Base-by-base conservation (phyloP, 495 filamentous ascomycete genomes). In the Lasiosphaeria miniovina region DNA sequence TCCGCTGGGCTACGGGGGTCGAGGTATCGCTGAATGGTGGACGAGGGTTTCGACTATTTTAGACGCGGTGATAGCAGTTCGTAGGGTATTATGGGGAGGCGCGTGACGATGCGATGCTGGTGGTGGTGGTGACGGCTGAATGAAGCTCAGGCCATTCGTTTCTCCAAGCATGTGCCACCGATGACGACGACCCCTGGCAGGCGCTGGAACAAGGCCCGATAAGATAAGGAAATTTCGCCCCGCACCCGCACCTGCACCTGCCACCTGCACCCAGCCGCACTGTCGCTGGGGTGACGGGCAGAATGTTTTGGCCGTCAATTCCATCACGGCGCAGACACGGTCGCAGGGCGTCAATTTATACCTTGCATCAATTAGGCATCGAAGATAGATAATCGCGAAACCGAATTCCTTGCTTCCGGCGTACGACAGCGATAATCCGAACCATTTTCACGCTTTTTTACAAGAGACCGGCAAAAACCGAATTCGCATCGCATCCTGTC, bases 171-270 rank as follows among this genome's bases (percentile, higher is more conserved):
- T 66, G 67, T 66, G 62, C 65, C 61, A 63, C 57, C 68, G 68
- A 72, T 71, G 70, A 72, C 68, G 70, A 71, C 58, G 59, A 45
- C 40, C 17, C 57, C 57, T 41, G 34, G 31, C 31, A 43, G 51
- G 24, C 14, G 40, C 36, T 60, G 34, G 55, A 6, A 34, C 46
- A 24, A n/a, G 34, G 38, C 11, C 38, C 41, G 70, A 73, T 73
- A 73, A 71, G 70, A 71, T 71, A 71, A 71, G 64, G n/a, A 24
- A 24, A 24, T 24, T 24, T 24, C 24, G 24, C 24, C 24, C 24
- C n/a, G 1, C 36, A 34, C 15, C 41, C 11, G 52, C 38, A 24
- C 60, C 60, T 14, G 34, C 55, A 32, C 36, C 36, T 61, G 17
- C 35, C 14, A 41, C 7, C 50, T 58, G 52, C 36, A 9, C 35